A percentile compares a stretch with the other conserved stretches of the same genome.
Evolutionary conservation across 139 green algal species (phyloP).

Genomic region (Nannochloris sp.): DNA sequence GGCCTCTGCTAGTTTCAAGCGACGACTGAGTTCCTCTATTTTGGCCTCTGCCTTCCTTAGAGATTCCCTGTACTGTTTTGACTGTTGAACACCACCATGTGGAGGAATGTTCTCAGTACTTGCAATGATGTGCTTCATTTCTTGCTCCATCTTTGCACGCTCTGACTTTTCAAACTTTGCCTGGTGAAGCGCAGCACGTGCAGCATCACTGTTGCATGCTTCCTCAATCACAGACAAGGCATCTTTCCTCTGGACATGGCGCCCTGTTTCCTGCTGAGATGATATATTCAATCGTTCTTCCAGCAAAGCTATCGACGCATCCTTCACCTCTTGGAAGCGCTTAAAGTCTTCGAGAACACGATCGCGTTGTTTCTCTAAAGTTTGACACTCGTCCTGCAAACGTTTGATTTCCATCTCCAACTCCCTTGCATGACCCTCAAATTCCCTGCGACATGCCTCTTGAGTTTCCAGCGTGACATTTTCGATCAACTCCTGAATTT

Average conservation of each 20-base stretch:
- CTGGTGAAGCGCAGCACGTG: neutral
- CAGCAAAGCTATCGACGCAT: neutral
- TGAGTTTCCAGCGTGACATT: neutral
- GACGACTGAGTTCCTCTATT: neutral
- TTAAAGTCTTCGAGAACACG: neutral
- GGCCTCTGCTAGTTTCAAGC: neutral
- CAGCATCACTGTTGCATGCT: conserved; percentile 6
- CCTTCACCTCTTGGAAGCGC: neutral
- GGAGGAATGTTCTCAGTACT: neutral
- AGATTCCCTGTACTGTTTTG: neutral
- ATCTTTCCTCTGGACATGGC: neutral
- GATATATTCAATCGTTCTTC: neutral
- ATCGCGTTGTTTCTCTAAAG: neutral
- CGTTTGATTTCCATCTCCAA: neutral
- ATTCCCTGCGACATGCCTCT: neutral
- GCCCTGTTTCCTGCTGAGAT: neutral
- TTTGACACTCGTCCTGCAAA: neutral
- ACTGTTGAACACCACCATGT: neutral
- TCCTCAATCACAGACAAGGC: neutral
- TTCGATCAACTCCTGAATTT: no score
- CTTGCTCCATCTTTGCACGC: neutral
- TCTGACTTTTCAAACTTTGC: conserved; percentile 7
- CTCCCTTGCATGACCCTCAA: neutral
- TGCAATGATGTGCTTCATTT: neutral
- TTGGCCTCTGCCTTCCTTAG: neutral